Evolutionary conservation across 352 stramenopile species (phyloP), one percentile per base, ranked within the genome.

Genomic region (Phytophthora megakarya): DNA sequence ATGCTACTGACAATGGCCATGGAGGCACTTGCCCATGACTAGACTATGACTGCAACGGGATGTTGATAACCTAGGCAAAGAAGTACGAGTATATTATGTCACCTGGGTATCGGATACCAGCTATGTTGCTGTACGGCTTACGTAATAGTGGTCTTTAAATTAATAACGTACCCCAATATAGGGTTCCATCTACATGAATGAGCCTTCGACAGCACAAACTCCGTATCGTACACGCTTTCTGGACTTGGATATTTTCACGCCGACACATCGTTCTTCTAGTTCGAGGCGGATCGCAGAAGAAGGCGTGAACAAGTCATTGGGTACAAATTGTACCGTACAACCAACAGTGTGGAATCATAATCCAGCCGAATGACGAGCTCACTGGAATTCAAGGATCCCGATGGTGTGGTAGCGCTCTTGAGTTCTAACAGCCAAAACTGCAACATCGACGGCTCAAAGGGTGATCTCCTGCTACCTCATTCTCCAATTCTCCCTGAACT

Each of bases 401-500:
- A 62, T 5, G 16, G 8, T 61, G 52, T 38, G 21, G 42, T 32
- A 53, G 33, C 19, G 12, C 21, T 45, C 30, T 62, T 30, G n/a
- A 43, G n/a, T n/a, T n/a, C n/a, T n/a, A n/a, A n/a, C n/a, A n/a
- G n/a, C n/a, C n/a, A n/a, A n/a, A 60, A 25, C 26, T 43, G 49
- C 32, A 16, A 65, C 37, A 49, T 32, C 12, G 58, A 65, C 33
- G 21, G 3, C 12, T 46, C 13, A 43, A 43, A 6, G 22, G 10
- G 12, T 38, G 28, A 54, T 5, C 30, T 23, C 13, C n/a, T 25
- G 18, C 18, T 6, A 23, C 15, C 44, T 64, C 46, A 70, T 44
- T 65, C 18, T 60, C 19, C 45, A 65, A 42, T 52, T 60, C 55
- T 13, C 21, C 55, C 54, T 65, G 25, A 42, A 28, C 18, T 65